phyloP scores from a whole-genome alignment of 805 yeast species.

The Starmerella vitae region DNA sequence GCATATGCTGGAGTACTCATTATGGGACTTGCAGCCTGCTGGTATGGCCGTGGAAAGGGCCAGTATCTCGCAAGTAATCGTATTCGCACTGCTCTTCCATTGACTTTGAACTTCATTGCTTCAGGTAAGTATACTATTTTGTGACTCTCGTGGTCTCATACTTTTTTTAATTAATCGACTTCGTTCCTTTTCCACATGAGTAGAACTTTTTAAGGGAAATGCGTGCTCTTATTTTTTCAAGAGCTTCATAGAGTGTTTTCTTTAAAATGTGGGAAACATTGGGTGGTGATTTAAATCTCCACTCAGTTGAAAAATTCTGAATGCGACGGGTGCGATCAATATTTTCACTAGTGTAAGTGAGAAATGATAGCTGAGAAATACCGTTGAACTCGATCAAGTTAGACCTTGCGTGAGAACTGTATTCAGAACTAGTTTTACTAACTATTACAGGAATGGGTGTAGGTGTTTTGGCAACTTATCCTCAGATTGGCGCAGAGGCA shows the following conservation, averaged over 20 bases:
- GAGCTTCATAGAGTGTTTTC: background rate
- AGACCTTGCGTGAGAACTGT: conserved; percentile 67
- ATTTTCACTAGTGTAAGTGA: background rate
- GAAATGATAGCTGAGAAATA: conserved; percentile 44
- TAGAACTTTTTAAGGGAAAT: too few relatives aligned
- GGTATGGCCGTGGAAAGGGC: conserved; percentile 40
- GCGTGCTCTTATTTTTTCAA: background rate
- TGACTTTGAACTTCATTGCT: conserved; percentile 85
- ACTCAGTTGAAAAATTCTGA: background rate
- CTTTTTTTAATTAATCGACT: conserved; percentile 1
- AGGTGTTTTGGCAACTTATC: conserved; percentile 74
- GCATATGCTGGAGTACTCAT: conserved; percentile 43
- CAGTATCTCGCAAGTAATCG: conserved; percentile 35
- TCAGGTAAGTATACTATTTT: conserved; percentile 49
- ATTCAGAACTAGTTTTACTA: conserved; percentile 19
- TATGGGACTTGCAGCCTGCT: conserved; percentile 49
- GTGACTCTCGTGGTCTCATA: too few relatives aligned
- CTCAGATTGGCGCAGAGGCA: conserved; percentile 71
- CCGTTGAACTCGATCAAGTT: conserved; percentile 76
- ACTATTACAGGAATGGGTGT: conserved; percentile 58
- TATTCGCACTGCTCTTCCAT: conserved; percentile 59
- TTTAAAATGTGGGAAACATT: too few relatives aligned
- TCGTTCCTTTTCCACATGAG: too few relatives aligned
- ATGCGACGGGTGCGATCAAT: conserved; percentile 15
- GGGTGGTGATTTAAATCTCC: too few relatives aligned